Conservation (phyloP, 1,284 basidiomycete species). For the Sporisorium sorghi region DNA sequence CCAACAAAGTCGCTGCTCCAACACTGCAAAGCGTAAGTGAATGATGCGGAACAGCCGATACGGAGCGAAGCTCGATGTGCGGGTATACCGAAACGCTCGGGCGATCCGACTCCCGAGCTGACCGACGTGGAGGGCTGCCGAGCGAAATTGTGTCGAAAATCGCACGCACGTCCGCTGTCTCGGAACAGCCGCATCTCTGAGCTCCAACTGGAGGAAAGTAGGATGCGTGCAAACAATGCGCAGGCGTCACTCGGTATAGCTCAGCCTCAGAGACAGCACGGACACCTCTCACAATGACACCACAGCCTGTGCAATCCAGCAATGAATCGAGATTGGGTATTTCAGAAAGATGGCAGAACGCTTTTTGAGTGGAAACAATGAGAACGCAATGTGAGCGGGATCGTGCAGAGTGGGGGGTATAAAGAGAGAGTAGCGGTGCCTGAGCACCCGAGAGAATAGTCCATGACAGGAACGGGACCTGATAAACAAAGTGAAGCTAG, state of each 20-base stretch:
- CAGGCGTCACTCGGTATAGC: no score
- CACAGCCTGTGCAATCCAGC: background rate
- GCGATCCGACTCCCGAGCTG: constrained; percentile 19
- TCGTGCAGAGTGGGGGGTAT: background rate
- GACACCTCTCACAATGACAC: background rate
- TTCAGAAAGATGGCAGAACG: background rate
- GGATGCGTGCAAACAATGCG: no score
- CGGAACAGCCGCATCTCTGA: background rate
- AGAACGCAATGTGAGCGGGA: background rate
- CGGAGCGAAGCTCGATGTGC: background rate
- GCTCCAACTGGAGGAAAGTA: no score
- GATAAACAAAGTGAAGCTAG: background rate
- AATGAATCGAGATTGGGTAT: constrained; percentile 4
- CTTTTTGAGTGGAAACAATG: background rate
- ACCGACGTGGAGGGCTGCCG: constrained; percentile 14
- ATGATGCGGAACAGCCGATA: background rate
- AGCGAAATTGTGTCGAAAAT: background rate
- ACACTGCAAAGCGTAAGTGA: background rate
- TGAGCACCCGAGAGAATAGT: constrained; percentile 4
- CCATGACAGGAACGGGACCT: constrained; percentile 1
- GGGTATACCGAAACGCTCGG: background rate
- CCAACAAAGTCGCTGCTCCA: background rate
- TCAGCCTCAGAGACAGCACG: no score
- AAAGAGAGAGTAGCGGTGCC: background rate
- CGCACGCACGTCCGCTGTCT: background rate